Percentiles rank a stretch among this genome's conserved stretches.
Conservation (phyloP, 2,329 filamentous ascomycete genomes). For the Aaosphaeria pasadenensis region DNA sequence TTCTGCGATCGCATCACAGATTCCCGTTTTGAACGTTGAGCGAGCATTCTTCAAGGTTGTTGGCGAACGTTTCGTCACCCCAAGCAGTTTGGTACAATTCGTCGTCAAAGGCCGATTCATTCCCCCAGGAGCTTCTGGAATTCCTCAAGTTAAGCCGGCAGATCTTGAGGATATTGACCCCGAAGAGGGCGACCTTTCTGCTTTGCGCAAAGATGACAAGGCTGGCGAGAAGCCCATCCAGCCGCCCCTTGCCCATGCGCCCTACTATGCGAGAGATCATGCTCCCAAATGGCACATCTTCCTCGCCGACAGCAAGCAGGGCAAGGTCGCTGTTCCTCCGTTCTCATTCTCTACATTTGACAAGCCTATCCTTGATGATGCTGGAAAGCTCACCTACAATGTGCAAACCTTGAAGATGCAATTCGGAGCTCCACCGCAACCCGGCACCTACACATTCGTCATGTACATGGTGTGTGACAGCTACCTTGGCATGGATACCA, state of each 20-base stretch:
- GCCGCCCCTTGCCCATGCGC: conserved; percentile 84
- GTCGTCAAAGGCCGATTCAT: conserved; percentile 94
- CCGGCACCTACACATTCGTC: conserved; percentile 90
- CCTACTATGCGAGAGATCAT: conserved; percentile 85
- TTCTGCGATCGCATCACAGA: conserved; percentile 73
- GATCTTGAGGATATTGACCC: conserved; percentile 91
- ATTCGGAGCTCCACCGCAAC: conserved; percentile 89
- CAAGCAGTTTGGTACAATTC: conserved; percentile 86
- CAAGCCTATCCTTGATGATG: conserved; percentile 76
- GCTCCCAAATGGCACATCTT: conserved; percentile 93
- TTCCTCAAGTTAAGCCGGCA: conserved; percentile 71
- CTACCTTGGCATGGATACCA: conserved; percentile 91
- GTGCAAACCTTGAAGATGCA: conserved; percentile 97
- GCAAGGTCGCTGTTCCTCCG: conserved; percentile 93
- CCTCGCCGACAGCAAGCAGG: conserved; percentile 88
- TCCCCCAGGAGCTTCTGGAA: conserved; percentile 73
- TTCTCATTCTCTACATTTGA: conserved; percentile 95
- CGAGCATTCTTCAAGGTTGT: conserved; percentile 98
- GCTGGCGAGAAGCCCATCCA: conserved; percentile 64
- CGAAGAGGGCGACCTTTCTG: conserved; percentile 87
- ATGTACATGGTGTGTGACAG: conserved; percentile 93
- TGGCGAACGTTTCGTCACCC: conserved; percentile 89
- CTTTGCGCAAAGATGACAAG: conserved; percentile 68
- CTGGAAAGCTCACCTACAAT: conserved; percentile 85
- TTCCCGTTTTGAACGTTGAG: conserved; percentile 79